phyloP scores from a whole-genome alignment of 176 grass and related monocot genomes.

The Cenchrus purpureus region DNA sequence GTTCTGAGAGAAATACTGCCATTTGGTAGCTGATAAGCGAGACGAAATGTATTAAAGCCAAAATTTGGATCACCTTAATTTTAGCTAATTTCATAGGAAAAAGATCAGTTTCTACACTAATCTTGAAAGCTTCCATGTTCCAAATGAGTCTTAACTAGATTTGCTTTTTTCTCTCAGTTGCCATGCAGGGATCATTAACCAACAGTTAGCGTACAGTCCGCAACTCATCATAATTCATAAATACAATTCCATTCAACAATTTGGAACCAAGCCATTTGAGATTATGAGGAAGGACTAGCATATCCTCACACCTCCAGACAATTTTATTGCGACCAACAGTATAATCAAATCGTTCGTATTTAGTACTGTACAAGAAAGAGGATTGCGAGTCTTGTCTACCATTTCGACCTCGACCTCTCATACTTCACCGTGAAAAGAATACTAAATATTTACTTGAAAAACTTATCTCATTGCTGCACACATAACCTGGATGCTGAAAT shows the following conservation, averaged over 20 bases:
- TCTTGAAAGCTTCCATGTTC: not conserved
- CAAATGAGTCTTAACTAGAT: not conserved
- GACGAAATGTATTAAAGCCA: not conserved
- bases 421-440: conserved; percentile 8
- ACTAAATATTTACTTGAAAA: conserved; percentile 41
- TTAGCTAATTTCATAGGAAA: not conserved
- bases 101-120: not conserved
- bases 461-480: conserved; percentile 40
- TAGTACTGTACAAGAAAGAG: conserved; percentile 44
- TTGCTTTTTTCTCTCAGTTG: too few relatives aligned
- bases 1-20: too few relatives aligned
- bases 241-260: not conserved
- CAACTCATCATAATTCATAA: too few relatives aligned
- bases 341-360: conserved; percentile 34
- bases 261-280: not conserved
- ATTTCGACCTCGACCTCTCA: conserved; percentile 22
- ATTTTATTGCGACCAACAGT: conserved; percentile 32
- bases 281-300: not conserved
- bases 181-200: too few relatives aligned
- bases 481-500: conserved; percentile 59
- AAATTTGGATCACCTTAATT: not conserved
- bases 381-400: conserved; percentile 13
- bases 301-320: not conserved
- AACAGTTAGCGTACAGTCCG: too few relatives aligned
- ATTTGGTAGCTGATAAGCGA: too few relatives aligned